Evolutionary conservation across 805 yeast genomes (phyloP), one percentile per base, ranked within the genome.

Genomic region (Yamadazyma kitorensis): DNA sequence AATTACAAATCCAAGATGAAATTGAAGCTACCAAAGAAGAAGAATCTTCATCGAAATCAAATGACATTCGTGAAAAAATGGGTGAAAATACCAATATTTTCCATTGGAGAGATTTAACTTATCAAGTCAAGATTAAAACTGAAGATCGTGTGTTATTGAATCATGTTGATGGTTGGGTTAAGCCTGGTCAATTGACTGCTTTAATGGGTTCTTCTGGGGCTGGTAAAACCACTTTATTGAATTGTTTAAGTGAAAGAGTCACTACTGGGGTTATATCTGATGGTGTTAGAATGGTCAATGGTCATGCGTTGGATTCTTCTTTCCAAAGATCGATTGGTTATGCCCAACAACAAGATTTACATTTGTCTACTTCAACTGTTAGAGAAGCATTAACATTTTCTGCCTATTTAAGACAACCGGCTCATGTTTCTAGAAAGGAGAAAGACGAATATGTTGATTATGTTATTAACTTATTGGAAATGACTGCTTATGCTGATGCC

Each of bases 141-240:
- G 68, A 59, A 37, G 59, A 60, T 11, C 50, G 68, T 41, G 49
- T 51, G 13, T 54, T 74, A 39, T 57, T 78, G 50, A 49, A 63
- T 42, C 55, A 52, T 27, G 58, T 63, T 24, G 66, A 59, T 48
- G 91, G 91, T 31, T 83, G 79, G 69, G 86, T 82, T 36, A 79
- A 78, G 51, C 91, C 91, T 13, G 91, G 91, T 48, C 82, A 84
- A 37, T 67, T 83, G 57, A 82, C 89, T 26, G 91, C 91, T 4
- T 66, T 83, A 39, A 82, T 83, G 89, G 93, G 93, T 51, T 84
- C 82, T 34, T 83, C 91, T 21, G 93, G 93, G 64, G 93, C 93
- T 29, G 93, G 93, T 64, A 83, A 83, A 52, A 83, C 93, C 17
- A 84, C 91, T 3, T 64, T 83, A 38, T 67, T 84, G 48, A 82